phyloP scores from a whole-genome alignment of 805 yeast species.

The Tetrapisispora arboricola region DNA sequence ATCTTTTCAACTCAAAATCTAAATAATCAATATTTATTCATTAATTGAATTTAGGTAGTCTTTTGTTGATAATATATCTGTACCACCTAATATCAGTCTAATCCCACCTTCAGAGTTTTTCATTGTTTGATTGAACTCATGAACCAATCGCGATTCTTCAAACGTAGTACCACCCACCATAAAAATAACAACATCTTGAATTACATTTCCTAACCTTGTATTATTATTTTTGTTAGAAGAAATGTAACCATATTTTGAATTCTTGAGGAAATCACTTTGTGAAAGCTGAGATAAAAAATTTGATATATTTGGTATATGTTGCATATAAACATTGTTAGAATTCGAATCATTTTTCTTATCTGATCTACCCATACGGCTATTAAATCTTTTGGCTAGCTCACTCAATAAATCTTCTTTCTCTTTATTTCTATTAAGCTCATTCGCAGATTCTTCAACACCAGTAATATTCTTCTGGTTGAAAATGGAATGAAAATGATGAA shows the following conservation, averaged over 20 bases:
- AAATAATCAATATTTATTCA: not conserved
- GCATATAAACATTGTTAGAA: conserved; percentile 75
- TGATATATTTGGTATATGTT: conserved; percentile 66
- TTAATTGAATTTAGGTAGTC: conserved; percentile 27
- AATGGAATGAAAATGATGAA: conserved; percentile 36
- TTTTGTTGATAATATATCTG: conserved; percentile 42
- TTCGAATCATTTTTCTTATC: conserved; percentile 24
- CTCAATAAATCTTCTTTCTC: conserved; percentile 25
- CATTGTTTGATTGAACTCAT: conserved; percentile 49
- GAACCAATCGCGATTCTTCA: conserved; percentile 80
- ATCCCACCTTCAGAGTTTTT: conserved; percentile 37
- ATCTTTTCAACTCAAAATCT: not conserved
- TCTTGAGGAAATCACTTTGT: conserved; percentile 28
- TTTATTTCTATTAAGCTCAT: conserved; percentile 2
- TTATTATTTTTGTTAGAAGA: not conserved
- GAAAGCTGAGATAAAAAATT: conserved; percentile 27
- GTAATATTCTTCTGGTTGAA: not conserved
- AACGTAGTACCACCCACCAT: conserved; percentile 84
- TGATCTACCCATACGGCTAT: conserved; percentile 27
- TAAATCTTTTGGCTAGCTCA: conserved; percentile 27
- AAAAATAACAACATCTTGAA: conserved; percentile 62
- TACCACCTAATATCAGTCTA: conserved; percentile 74
- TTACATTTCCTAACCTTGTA: conserved; percentile 9
- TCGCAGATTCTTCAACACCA: not conserved
- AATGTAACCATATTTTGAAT: conserved; percentile 31